A percentile compares a stretch with the other conserved stretches of the same genome.
These are phyloP conservation scores for Phyllostachys edulis DNA, from an alignment of 176 grass and related monocot species.

Conservation along the genomic window DNA sequence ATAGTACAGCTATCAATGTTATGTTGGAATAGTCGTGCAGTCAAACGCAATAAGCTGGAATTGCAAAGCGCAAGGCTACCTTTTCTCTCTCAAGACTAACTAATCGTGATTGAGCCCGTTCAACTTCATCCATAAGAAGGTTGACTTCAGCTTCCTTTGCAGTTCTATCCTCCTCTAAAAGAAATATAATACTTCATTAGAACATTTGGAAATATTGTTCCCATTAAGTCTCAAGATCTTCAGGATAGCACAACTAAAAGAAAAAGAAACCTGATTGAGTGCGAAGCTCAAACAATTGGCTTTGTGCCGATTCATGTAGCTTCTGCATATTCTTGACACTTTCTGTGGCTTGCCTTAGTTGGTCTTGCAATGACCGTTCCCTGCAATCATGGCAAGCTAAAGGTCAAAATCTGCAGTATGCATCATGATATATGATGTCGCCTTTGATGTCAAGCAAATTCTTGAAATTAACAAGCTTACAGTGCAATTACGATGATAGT, in stretches of 20 bases:
- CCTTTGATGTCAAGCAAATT: background rate
- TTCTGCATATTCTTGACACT: conserved; percentile 99
- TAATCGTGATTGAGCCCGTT: conserved; percentile 89
- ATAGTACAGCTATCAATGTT: background rate
- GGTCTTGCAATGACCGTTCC: conserved; percentile 86
- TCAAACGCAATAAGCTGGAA: conserved; percentile 10
- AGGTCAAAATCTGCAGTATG: conserved; percentile 22
- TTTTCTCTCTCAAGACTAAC: conserved; percentile 98
- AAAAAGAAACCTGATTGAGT: conserved; percentile 83
- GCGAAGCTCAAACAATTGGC: conserved; percentile 94
- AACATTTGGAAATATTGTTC: conserved; percentile 7
- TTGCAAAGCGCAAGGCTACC: conserved; percentile 39
- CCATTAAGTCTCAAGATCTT: background rate
- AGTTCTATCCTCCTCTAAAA: conserved; percentile 85
- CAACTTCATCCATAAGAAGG: conserved; percentile 98
- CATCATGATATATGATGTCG: background rate
- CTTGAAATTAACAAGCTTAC: background rate
- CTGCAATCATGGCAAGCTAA: conserved; percentile 46
- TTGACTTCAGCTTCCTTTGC: conserved; percentile 87
- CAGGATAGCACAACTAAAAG: conserved; percentile 1
- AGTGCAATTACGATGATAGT: background rate
- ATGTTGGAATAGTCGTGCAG: background rate
- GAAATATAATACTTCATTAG: conserved; percentile 28
- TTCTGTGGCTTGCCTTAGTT: conserved; percentile 94
- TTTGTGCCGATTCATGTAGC: conserved; percentile 92